Percentiles rank a stretch among this genome's conserved stretches.
These are phyloP conservation scores for Suhomyces sp. DNA, from an alignment of 805 yeast genomes.

Conservation along the genomic window DNA sequence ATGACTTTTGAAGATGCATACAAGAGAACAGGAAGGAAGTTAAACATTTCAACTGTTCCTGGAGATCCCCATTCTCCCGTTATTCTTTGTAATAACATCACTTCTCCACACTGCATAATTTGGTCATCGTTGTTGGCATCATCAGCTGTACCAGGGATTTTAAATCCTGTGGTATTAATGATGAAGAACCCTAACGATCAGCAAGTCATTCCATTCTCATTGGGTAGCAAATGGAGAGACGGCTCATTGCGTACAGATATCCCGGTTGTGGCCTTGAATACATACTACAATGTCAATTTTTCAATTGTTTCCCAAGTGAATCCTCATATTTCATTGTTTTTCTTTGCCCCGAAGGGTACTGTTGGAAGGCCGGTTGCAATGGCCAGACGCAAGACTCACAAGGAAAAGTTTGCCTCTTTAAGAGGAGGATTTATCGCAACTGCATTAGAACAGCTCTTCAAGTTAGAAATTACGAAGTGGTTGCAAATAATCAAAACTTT, in stretches of 20 bases:
- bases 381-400: slow-evolving; percentile 40
- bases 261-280: slow-evolving; percentile 70
- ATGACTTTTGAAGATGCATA: slow-evolving; percentile 70
- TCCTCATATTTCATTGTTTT: slow-evolving; percentile 76
- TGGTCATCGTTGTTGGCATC: slow-evolving; percentile 79
- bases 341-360: slow-evolving; percentile 76
- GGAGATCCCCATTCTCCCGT: slow-evolving; percentile 82
- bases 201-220: slow-evolving; percentile 60
- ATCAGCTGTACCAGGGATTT: slow-evolving; percentile 79
- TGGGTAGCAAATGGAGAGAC: slow-evolving; percentile 77
- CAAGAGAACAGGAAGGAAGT: slow-evolving; percentile 64
- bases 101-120: slow-evolving; percentile 78
- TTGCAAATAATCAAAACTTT: slow-evolving; percentile 61
- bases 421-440: slow-evolving; percentile 78
- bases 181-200: slow-evolving; percentile 47
- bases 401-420: slow-evolving; percentile 40
- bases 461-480: slow-evolving; percentile 78
- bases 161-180: slow-evolving; percentile 79
- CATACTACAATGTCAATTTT: slow-evolving; percentile 73
- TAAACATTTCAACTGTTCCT: slow-evolving; percentile 77
- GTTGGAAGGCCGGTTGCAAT: slow-evolving; percentile 75
- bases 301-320: slow-evolving; percentile 79
- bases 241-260: slow-evolving; percentile 79
- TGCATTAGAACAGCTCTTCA: slow-evolving; percentile 67
- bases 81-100: slow-evolving; percentile 70